Evolutionary conservation across 108 stramenopile species (phyloP), one percentile per base, ranked within the genome.

Genomic region (Skeletonema costatum): DNA sequence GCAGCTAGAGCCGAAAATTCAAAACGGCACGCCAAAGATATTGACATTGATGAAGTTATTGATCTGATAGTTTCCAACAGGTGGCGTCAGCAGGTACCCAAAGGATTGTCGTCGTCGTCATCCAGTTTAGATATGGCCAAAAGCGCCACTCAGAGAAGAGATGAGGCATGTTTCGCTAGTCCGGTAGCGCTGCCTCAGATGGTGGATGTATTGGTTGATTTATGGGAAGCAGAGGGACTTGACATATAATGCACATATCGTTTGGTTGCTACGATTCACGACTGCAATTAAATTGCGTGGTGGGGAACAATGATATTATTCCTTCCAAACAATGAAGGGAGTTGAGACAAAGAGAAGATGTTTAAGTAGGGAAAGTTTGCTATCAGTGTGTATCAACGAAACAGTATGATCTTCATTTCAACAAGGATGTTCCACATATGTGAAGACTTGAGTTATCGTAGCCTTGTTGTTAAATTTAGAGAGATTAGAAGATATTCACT

Each of bases 201-300:
- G 89, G 79, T 94, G 4, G 93, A 94, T 81, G 85, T 94, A 9
- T 74, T 92, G 64, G 76, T 85, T 25, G 93, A 94, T 75, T 75
- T 94, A 32, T 94, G 93, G 93, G 93, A 94, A 77, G 93, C 93
- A 25, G 93, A 94, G 76, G 93, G 93, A 39, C 65, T 93, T 74
- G 92, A 93, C 80, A 84, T 87, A 30, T 92, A 76, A 73, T 21
- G 30, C 36, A 19, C 13, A 65, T 17, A n/a, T 12, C 50, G 11
- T 10, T 21, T 56, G 11, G 4, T 53, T 17, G n/a, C 19, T 17
- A 5, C 16, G 0, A 13, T 17, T 17, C 31, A 48, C 5, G 64
- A 73, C 12, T 44, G 29, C 3, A 66, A 30, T 46, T 35, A 72
- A 66, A 1, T 46, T 46, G 44, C 44, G 16, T 46, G 44, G 3